phyloP scores from a whole-genome alignment of 2,329 filamentous ascomycete genomes.

The Alternaria brassicicola region DNA sequence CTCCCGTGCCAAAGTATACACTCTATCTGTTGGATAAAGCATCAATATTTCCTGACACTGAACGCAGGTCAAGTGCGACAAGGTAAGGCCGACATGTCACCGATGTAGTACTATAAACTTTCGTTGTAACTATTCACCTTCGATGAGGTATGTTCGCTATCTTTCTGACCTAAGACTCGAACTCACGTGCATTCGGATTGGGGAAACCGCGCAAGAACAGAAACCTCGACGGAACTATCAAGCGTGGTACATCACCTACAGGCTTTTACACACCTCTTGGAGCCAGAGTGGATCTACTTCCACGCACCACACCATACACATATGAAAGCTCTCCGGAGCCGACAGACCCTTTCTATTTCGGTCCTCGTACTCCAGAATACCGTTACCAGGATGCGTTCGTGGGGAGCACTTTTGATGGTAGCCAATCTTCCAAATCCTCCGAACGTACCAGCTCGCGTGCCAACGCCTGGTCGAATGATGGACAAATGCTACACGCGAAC shows the following conservation, averaged over 20 bases:
- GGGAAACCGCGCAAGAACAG: constrained; percentile 48
- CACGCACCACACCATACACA: constrained; percentile 37
- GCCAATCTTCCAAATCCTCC: constrained; percentile 44
- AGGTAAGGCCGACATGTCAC: constrained; percentile 46
- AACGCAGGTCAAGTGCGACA: constrained; percentile 45
- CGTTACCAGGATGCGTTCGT: constrained; percentile 45
- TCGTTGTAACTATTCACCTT: constrained; percentile 50
- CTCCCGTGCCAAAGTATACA: constrained; percentile 43
- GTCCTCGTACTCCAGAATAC: constrained; percentile 44
- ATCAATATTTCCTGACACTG: constrained; percentile 6
- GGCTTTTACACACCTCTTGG: constrained; percentile 40
- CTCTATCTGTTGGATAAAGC: neutral
- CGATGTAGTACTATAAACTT: constrained; percentile 47
- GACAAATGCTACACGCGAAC: constrained; percentile 39
- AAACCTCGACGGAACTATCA: constrained; percentile 44
- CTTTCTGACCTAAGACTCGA: neutral
- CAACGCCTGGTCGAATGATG: constrained; percentile 41
- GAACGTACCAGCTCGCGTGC: constrained; percentile 34
- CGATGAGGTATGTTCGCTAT: constrained; percentile 43
- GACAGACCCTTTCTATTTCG: constrained; percentile 43
- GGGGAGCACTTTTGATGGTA: constrained; percentile 35
- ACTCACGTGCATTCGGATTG: constrained; percentile 34
- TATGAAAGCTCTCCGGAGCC: constrained; percentile 47
- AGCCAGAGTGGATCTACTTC: constrained; percentile 40
- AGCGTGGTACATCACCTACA: constrained; percentile 43